phyloP scores from a whole-genome alignment of 768 basidiomycete species.

The Ramaria sp. region DNA sequence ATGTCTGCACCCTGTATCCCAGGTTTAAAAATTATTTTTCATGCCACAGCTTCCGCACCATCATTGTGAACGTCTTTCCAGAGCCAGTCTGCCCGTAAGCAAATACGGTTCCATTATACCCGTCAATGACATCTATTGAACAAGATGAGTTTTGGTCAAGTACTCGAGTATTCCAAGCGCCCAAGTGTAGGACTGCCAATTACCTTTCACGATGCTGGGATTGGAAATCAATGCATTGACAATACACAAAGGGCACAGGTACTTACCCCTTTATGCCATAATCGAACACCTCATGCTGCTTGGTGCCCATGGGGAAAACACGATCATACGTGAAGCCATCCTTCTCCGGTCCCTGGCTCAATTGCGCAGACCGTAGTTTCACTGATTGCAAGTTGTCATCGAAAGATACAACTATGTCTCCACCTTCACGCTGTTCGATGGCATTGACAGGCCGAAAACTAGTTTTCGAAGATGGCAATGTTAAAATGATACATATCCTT shows the following conservation, averaged over 20 bases:
- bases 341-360: slow-evolving; percentile 79
- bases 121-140: slow-evolving; percentile 83
- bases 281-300: slow-evolving; percentile 92
- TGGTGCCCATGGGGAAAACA: slow-evolving; percentile 86
- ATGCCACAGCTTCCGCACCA: slow-evolving; percentile 39
- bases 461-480: neutral
- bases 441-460: slow-evolving; percentile 95
- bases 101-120: slow-evolving; percentile 96
- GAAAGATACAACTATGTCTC: slow-evolving; percentile 84
- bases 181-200: slow-evolving; percentile 8
- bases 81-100: slow-evolving; percentile 83
- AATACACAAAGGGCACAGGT: slow-evolving; percentile 6
- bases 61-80: slow-evolving; percentile 96
- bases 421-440: slow-evolving; percentile 78
- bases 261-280: slow-evolving; percentile 96
- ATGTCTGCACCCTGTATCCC: slow-evolving; percentile 83
- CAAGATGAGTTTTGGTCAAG: slow-evolving; percentile 1
- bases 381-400: slow-evolving; percentile 80
- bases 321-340: slow-evolving; percentile 98
- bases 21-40: slow-evolving; percentile 7
- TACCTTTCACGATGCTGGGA: slow-evolving; percentile 81
- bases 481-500: neutral
- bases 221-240: slow-evolving; percentile 11
- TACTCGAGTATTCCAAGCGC: neutral
- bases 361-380: slow-evolving; percentile 58